Evolutionary conservation across 257 asterid species (phyloP).

Genomic region (Scutellaria baicalensis): DNA sequence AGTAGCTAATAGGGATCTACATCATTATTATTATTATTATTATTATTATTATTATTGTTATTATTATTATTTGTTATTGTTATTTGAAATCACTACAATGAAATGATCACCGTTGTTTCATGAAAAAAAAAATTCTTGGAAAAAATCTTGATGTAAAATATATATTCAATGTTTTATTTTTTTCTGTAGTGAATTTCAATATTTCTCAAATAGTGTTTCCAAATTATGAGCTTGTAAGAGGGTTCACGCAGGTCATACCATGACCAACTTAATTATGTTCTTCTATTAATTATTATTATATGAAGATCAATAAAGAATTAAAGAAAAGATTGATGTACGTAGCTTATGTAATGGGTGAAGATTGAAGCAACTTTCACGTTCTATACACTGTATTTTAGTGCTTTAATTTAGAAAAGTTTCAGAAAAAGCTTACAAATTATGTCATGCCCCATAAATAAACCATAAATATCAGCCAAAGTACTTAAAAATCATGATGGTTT

Average conservation of each 20-base stretch:
- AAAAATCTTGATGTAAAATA: neutral
- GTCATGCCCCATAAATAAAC: slow-evolving; percentile 19
- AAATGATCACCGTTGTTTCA: no score
- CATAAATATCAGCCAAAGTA: neutral
- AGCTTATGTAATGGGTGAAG: slow-evolving; percentile 24
- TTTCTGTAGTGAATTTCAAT: neutral
- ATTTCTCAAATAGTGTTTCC: neutral
- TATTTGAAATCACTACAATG: no score
- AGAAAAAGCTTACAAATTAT: slow-evolving; percentile 2
- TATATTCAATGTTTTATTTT: no score
- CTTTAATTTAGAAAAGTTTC: slow-evolving; percentile 13
- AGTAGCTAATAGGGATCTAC: neutral
- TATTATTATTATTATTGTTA: no score
- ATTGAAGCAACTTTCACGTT: slow-evolving; percentile 33
- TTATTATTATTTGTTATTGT: no score
- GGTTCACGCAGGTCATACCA: slow-evolving; percentile 36
- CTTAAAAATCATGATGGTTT: neutral
- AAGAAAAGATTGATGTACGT: slow-evolving; percentile 1
- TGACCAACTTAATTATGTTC: slow-evolving; percentile 16
- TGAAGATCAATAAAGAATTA: neutral
- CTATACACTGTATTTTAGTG: slow-evolving; percentile 19
- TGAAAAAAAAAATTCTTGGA: no score
- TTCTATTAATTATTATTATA: slow-evolving; percentile 1
- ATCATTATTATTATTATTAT: no score
- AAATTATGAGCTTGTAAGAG: slow-evolving; percentile 8